phyloP scores from a whole-genome alignment of 345 rosid genomes.

The Eucalyptus caleyi region DNA sequence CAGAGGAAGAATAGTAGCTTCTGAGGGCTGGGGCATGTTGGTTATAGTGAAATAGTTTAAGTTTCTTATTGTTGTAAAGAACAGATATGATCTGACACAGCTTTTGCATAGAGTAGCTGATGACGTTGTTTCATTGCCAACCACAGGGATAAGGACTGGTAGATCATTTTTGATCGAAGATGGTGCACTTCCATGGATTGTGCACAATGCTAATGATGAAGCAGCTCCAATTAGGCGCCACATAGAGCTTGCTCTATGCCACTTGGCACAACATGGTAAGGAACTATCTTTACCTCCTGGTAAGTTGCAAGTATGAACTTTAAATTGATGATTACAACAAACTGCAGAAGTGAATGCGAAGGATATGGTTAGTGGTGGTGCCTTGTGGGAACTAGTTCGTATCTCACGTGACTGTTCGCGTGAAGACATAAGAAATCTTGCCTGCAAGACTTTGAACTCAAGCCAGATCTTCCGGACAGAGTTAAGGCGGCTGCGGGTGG shows the following conservation, averaged over 20 bases:
- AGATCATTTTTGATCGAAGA: slow-evolving; percentile 87
- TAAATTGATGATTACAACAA: neutral
- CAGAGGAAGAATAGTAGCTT: neutral
- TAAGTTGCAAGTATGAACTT: neutral
- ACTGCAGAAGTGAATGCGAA: slow-evolving; percentile 82
- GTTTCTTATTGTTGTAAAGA: neutral
- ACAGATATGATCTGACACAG: neutral
- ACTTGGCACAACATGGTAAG: slow-evolving; percentile 92
- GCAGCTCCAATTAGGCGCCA: slow-evolving; percentile 91
- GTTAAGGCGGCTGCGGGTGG: slow-evolving; percentile 57
- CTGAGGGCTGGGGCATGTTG: neutral
- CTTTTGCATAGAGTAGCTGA: neutral
- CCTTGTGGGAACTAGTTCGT: slow-evolving; percentile 91
- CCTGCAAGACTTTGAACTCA: slow-evolving; percentile 61
- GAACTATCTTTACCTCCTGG: neutral
- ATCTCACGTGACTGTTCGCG: slow-evolving; percentile 89
- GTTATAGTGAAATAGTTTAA: neutral
- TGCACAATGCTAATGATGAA: slow-evolving; percentile 82
- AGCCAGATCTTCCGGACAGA: slow-evolving; percentile 57
- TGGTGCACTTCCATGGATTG: slow-evolving; percentile 95
- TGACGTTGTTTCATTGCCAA: neutral
- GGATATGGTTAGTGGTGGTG: slow-evolving; percentile 92
- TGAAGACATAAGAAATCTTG: slow-evolving; percentile 85
- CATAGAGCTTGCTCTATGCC: slow-evolving; percentile 95
- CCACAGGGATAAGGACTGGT: slow-evolving; percentile 59